phyloP scores from a whole-genome alignment of 2,329 filamentous ascomycete genomes.

The Cordyceps tenuipes region DNA sequence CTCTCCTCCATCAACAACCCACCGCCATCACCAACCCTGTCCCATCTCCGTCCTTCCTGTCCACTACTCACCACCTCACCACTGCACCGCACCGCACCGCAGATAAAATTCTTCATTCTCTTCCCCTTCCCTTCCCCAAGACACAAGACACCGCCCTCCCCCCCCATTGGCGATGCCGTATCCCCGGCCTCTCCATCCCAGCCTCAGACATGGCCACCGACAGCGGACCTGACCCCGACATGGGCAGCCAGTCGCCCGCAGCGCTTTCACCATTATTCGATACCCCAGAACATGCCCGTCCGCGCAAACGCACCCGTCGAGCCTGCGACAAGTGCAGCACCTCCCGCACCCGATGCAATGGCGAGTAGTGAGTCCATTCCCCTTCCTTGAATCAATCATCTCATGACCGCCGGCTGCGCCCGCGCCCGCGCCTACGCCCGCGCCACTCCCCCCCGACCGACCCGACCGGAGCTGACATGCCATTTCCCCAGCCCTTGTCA shows the following conservation, averaged over 20 bases:
- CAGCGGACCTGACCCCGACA: neutral
- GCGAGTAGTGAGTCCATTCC: slow-evolving; percentile 34
- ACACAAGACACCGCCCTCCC: too few species aligned
- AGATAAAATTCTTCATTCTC: neutral
- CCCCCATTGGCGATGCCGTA: neutral
- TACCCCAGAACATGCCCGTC: slow-evolving; percentile 16
- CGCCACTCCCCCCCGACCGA: too few species aligned
- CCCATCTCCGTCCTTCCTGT: neutral
- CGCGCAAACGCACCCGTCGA: slow-evolving; percentile 22
- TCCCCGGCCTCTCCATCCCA: neutral
- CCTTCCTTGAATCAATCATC: too few species aligned
- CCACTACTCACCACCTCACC: neutral
- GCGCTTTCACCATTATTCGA: slow-evolving; percentile 4
- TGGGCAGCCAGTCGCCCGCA: slow-evolving; percentile 15
- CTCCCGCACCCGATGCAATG: slow-evolving; percentile 35
- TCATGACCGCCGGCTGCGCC: neutral
- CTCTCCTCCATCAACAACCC: too few species aligned
- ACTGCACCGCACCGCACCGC: neutral
- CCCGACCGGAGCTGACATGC: neutral
- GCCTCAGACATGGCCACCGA: slow-evolving; percentile 2
- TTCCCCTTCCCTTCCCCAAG: neutral
- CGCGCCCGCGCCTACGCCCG: too few species aligned
- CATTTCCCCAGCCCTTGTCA: slow-evolving; percentile 21
- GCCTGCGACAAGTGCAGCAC: slow-evolving; percentile 28
- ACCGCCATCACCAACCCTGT: neutral